Conservation (phyloP, 192 early-diverging fungal genomes). For the Coemansia sp. region DNA sequence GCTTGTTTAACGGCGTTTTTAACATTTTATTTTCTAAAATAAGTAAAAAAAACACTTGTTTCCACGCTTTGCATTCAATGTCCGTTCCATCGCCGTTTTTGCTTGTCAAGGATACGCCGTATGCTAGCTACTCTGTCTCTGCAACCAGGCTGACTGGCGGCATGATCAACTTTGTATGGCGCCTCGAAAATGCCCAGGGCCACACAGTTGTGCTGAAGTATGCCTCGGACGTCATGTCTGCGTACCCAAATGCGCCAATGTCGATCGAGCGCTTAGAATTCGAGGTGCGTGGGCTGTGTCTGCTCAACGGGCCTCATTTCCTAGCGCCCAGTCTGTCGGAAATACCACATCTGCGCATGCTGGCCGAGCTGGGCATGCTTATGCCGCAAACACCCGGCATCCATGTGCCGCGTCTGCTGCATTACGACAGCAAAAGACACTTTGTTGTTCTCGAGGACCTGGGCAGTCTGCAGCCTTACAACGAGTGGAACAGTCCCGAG, state of each 20-base stretch:
- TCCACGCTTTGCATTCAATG: neutral
- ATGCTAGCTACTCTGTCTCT: constrained; percentile 13
- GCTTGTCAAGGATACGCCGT: constrained; percentile 21
- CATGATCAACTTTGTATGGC: constrained; percentile 38
- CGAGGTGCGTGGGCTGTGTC: constrained; percentile 28
- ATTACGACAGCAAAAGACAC: constrained; percentile 14
- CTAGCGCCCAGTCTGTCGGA: neutral
- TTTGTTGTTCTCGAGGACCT: constrained; percentile 40
- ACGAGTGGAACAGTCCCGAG: constrained; percentile 11
- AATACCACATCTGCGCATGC: neutral
- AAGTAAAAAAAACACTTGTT: too few species aligned
- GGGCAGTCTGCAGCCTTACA: constrained; percentile 14
- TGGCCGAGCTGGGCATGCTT: neutral
- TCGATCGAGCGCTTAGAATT: constrained; percentile 35
- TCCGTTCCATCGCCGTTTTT: constrained; percentile 18
- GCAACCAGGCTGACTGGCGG: constrained; percentile 31
- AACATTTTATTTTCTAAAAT: neutral
- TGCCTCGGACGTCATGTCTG: constrained; percentile 12
- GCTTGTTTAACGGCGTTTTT: too few species aligned
- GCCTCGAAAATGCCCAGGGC: constrained; percentile 5
- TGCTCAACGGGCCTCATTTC: constrained; percentile 10
- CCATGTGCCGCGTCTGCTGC: constrained; percentile 21
- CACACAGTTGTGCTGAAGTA: constrained; percentile 31
- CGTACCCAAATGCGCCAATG: constrained; percentile 7
- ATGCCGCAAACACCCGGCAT: neutral